Conservation (phyloP, 75 land plant species). For the Sequoiadendron giganteum region DNA sequence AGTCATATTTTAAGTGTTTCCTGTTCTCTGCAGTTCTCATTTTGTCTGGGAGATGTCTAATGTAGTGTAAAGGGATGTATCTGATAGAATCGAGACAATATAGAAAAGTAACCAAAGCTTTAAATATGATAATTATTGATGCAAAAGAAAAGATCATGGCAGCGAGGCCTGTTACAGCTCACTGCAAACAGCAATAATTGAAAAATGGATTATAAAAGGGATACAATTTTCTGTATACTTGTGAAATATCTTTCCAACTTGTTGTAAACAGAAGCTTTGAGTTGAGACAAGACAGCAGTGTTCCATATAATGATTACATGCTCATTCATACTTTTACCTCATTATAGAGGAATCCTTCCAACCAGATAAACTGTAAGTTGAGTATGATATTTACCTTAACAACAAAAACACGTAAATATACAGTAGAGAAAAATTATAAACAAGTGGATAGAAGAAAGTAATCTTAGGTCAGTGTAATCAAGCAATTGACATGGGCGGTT, state of each 20-base stretch:
- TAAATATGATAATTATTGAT: too few species aligned
- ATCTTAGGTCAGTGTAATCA: background rate
- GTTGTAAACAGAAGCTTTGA: background rate
- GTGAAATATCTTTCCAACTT: background rate
- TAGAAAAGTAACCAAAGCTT: too few species aligned
- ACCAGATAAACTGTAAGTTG: background rate
- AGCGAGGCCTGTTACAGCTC: background rate
- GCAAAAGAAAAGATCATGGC: background rate
- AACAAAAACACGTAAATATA: background rate
- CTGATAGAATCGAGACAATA: background rate
- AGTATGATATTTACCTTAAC: background rate
- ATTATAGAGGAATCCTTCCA: background rate
- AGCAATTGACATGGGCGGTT: background rate
- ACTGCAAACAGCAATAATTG: background rate
- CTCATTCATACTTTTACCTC: background rate
- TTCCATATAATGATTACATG: background rate
- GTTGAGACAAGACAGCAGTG: background rate
- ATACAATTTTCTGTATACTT: too few species aligned
- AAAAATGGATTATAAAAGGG: background rate
- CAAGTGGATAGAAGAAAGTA: background rate
- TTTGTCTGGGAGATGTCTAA: background rate
- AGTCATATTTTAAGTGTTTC: background rate
- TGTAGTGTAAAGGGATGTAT: background rate
- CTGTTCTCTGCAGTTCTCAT: background rate
- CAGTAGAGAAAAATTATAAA: too few species aligned